Base-by-base conservation (phyloP, 176 grass and related monocot species). In the Secale cereale region DNA sequence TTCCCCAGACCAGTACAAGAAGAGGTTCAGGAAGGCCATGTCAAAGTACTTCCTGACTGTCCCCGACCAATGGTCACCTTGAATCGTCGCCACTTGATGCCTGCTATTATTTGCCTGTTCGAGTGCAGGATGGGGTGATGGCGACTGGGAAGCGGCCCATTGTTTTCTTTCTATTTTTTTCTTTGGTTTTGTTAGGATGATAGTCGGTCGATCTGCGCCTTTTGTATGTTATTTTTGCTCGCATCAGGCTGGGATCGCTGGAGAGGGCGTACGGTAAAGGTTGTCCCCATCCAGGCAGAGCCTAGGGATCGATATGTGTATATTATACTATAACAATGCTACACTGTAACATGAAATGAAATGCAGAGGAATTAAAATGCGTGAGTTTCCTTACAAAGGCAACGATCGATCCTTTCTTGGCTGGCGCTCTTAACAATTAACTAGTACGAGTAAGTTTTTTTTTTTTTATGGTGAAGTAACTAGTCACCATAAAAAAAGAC, bases 21-120 rank as follows among this genome's bases (percentile, higher is more conserved):
- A 92, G 79, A 87, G 97, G 61, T 99, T 99, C 69, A 91, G 97
- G 82, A 99, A 99, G 83, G 97, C 97, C 14, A 99, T 99, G 97
- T 99, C 97, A 1, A 94, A 87, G 77, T 99, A 99, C 83, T 99
- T 99, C 84, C 81, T 96, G 11, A 91, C 97, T 35, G 90, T 99
- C 43, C 97, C 91, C 60, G 90, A 99, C 17, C 86, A 96, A 86
- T 99, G 89, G 88, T 92, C 91, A 17, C 81, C 91, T 73, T 99
- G 80, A 92, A 48, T 29, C 39, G 27, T 52, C 48, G 0, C 22
- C 39, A 84, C 52, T 86, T 76, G 77, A 90, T 81, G 26, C 37
- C 52, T 56, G 8, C 19, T 37, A 31, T 82, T 88, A 87, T 74
- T 70, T 19, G 23, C 52, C 46, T 25, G 56, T 57, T 86, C 61